Evolutionary conservation across 805 yeast genomes (phyloP).

Genomic region (Sugiyamaella qingdaonensis): DNA sequence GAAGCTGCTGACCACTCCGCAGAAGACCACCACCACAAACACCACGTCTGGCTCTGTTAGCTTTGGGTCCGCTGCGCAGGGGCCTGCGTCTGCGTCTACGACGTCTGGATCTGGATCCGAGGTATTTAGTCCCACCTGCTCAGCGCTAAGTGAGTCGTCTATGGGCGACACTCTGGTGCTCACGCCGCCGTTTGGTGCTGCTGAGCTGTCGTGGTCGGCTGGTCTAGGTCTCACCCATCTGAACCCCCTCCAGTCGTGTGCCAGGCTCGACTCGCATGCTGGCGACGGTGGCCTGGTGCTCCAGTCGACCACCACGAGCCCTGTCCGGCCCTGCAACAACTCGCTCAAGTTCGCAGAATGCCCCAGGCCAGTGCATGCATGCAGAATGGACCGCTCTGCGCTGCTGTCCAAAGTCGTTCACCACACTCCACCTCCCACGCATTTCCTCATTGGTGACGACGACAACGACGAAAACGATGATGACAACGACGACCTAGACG

Average conservation of each 20-base stretch:
- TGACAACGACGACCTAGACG: constrained; percentile 15
- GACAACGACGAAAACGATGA: constrained; percentile 13
- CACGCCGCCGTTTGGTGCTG: not conserved
- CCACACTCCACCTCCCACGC: constrained; percentile 9
- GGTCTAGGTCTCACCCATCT: not conserved
- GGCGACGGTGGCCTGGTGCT: not conserved
- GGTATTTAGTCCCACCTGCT: not conserved
- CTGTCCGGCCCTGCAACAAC: not conserved
- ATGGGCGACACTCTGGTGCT: not conserved
- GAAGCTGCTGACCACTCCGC: not conserved
- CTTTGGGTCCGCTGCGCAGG: not conserved
- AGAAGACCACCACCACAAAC: not conserved
- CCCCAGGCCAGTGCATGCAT: constrained; percentile 7
- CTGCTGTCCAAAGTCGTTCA: constrained; percentile 4
- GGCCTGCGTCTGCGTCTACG: no score
- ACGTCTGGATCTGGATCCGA: not conserved
- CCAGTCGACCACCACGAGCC: not conserved
- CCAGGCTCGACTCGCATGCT: not conserved
- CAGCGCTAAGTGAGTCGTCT: not conserved
- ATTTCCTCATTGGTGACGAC: constrained; percentile 1
- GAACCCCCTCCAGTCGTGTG: not conserved
- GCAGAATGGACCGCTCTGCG: not conserved
- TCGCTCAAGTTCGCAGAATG: constrained; percentile 5
- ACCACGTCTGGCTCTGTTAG: not conserved
- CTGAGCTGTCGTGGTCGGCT: not conserved